phyloP scores from a whole-genome alignment of 139 green algal genomes.

The Micractinium sp. region DNA sequence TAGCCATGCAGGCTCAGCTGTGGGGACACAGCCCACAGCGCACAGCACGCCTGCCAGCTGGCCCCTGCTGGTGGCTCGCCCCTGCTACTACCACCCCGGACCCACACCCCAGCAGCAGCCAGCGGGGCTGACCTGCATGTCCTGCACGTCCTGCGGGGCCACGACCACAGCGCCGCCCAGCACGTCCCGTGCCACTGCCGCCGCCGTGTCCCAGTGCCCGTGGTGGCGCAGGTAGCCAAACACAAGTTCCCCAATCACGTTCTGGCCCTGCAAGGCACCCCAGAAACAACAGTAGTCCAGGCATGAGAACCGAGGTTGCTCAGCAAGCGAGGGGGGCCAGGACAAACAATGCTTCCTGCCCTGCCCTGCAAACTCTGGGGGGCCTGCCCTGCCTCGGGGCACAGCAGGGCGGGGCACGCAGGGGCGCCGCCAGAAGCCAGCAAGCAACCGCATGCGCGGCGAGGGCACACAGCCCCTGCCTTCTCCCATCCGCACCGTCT shows the following conservation, averaged over 20 bases:
- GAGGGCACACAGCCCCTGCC: neutral
- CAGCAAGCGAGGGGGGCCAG: too few relatives aligned
- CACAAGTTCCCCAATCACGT: slow-evolving; percentile 66
- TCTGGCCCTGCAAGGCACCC: slow-evolving; percentile 30
- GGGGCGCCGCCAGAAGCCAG: too few relatives aligned
- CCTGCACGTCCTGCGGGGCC: slow-evolving; percentile 14
- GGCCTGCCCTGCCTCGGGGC: too few relatives aligned
- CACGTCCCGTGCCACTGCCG: slow-evolving; percentile 63
- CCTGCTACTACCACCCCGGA: neutral
- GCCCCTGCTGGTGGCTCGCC: neutral
- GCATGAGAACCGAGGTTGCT: too few relatives aligned
- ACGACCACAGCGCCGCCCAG: slow-evolving; percentile 48
- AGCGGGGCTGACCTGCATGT: slow-evolving; percentile 33
- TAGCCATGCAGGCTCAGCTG: too few relatives aligned
- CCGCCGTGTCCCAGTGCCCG: slow-evolving; percentile 63
- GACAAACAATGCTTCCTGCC: too few relatives aligned
- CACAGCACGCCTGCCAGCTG: too few relatives aligned
- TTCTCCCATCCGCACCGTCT: neutral
- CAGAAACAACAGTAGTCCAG: too few relatives aligned
- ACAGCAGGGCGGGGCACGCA: too few relatives aligned
- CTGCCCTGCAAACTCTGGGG: too few relatives aligned
- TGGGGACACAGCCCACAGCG: too few relatives aligned
- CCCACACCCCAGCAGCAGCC: too few relatives aligned
- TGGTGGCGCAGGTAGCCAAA: slow-evolving; percentile 78
- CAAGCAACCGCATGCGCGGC: neutral